Percentiles rank a stretch among this genome's conserved stretches.
Evolutionary conservation across 2,329 filamentous ascomycete genomes (phyloP).

Genomic region (Apiospora aurea): DNA sequence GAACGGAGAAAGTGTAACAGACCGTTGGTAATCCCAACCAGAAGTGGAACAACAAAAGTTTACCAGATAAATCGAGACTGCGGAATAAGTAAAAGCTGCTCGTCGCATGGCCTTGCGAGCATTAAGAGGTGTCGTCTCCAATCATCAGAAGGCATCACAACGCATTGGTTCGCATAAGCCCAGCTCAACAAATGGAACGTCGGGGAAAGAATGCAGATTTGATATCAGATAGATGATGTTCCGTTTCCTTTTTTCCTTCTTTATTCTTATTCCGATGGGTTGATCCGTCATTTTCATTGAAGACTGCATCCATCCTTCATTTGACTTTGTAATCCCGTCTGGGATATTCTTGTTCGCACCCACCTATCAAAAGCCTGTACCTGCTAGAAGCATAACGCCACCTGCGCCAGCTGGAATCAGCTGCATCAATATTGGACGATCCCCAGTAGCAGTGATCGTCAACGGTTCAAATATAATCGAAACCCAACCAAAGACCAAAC

Average conservation of each 20-base stretch:
- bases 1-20: not conserved
- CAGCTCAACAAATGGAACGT: not conserved
- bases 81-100: not conserved
- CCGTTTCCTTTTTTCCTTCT: too few species aligned
- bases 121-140: not conserved
- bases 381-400: constrained; percentile 6
- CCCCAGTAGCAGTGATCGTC: too few species aligned
- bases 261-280: not conserved
- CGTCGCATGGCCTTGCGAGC: not conserved
- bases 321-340: not conserved
- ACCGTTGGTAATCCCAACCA: not conserved
- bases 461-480: not conserved
- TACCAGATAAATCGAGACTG: not conserved
- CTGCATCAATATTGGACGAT: too few species aligned
- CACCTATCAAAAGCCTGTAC: not conserved
- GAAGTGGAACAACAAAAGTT: constrained; percentile 1
- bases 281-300: not conserved
- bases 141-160: not conserved
- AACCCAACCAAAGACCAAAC: not conserved
- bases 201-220: not conserved
- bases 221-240: not conserved
- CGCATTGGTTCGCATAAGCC: not conserved
- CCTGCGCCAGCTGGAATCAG: constrained; percentile 9
- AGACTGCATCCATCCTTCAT: not conserved
- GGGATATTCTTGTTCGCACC: not conserved